Evolutionary conservation across 345 rosid genomes (phyloP).

Genomic region (Bretschneidera sinensis): DNA sequence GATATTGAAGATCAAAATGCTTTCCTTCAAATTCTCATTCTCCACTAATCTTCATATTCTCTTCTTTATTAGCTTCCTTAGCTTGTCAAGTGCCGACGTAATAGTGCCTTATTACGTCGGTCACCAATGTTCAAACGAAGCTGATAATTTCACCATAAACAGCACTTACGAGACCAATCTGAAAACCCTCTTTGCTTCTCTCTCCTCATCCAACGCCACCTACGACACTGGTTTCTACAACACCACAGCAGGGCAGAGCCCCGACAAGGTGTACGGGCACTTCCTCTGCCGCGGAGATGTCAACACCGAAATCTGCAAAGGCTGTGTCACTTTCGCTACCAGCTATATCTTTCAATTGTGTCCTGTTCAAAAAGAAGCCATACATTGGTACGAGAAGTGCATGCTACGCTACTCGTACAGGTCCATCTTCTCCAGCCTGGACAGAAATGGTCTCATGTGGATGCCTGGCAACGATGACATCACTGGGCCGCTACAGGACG

Average conservation of each 20-base stretch:
- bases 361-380: conserved; percentile 8
- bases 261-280: conserved; percentile 17
- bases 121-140: conserved; percentile 3
- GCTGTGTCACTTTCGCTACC: conserved; percentile 19
- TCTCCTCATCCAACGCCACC: conserved; percentile 10
- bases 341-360: neutral
- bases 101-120: neutral
- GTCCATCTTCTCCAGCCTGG: conserved; percentile 6
- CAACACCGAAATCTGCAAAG: conserved; percentile 9
- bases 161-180: conserved; percentile 30
- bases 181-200: conserved; percentile 19
- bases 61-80: neutral
- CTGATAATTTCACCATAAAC: conserved; percentile 23
- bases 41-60: neutral
- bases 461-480: conserved; percentile 3
- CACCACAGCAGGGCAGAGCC: conserved; percentile 17
- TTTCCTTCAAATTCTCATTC: neutral
- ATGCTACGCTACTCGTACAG: conserved; percentile 19
- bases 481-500: neutral
- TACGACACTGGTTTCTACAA: conserved; percentile 27
- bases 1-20: too few species aligned
- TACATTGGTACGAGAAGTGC: conserved; percentile 27
- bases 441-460: neutral
- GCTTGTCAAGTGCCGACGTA: neutral
- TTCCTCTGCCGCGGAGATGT: conserved; percentile 26